These are phyloP conservation scores for Beta vulgaris DNA, from an alignment of 148 eudicot genomes.

Conservation along the genomic window DNA sequence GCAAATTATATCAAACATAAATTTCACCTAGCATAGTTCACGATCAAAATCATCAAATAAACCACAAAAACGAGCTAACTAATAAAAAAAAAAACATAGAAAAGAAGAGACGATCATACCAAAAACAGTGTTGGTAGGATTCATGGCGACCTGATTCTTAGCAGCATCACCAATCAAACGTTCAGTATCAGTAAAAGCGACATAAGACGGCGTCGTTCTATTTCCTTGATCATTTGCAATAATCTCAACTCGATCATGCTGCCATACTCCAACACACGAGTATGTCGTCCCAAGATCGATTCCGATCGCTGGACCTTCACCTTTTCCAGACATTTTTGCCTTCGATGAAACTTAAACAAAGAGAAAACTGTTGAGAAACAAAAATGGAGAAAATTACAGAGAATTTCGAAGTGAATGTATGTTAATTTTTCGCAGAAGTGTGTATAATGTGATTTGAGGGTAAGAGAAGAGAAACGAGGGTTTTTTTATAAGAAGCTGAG, in stretches of 20 bases:
- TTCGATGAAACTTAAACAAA: neutral
- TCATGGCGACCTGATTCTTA: conserved; percentile 56
- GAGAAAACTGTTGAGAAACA: neutral
- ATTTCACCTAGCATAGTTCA: no score
- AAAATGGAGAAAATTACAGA: neutral
- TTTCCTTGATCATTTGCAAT: conserved; percentile 55
- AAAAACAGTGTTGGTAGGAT: conserved; percentile 49
- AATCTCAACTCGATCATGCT: conserved; percentile 52
- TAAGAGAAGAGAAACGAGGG: neutral
- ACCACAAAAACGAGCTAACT: neutral
- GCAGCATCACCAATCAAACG: conserved; percentile 52
- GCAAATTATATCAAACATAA: no score
- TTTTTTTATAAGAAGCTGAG: conserved; percentile 3
- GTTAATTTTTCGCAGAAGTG: no score
- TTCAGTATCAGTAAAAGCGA: conserved; percentile 50
- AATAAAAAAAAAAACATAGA: neutral
- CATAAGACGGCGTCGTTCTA: conserved; percentile 53
- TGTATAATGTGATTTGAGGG: neutral
- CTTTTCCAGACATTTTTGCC: conserved; percentile 42
- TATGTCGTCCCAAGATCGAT: conserved; percentile 53
- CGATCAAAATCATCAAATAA: neutral
- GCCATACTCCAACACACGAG: conserved; percentile 58
- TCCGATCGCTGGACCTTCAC: conserved; percentile 54
- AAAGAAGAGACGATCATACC: conserved; percentile 31
- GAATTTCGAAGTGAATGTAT: neutral